A percentile compares a stretch with the other conserved stretches of the same genome.
These are phyloP conservation scores for Verbascum thapsus DNA, from an alignment of 257 asterid species.

Conservation along the genomic window DNA sequence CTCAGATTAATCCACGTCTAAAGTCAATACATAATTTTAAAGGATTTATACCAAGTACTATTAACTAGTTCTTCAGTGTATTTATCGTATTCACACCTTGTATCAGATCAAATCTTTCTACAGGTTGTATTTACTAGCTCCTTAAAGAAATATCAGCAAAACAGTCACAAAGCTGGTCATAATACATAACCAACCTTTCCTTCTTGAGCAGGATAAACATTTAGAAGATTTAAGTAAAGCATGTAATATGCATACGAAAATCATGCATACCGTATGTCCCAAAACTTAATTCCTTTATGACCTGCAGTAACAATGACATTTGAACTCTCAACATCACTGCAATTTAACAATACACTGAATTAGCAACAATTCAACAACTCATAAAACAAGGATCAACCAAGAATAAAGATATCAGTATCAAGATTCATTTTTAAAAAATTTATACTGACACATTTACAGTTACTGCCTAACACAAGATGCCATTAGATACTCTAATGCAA, in stretches of 20 bases:
- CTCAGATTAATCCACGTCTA: background rate
- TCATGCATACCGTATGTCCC: constrained; percentile 80
- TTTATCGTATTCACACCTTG: background rate
- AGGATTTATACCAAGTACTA: background rate
- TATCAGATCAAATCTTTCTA: constrained; percentile 8
- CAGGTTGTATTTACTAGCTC: background rate
- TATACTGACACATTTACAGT: background rate
- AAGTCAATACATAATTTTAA: background rate
- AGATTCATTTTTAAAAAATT: constrained; percentile 1
- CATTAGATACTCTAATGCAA: too few relatives aligned
- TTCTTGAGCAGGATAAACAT: constrained; percentile 19
- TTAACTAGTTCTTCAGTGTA: background rate
- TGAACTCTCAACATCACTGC: constrained; percentile 68
- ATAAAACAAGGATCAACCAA: constrained; percentile 20
- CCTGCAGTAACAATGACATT: constrained; percentile 69
- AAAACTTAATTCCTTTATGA: constrained; percentile 76
- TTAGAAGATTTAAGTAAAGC: background rate
- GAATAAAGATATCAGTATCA: background rate
- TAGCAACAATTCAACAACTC: constrained; percentile 17
- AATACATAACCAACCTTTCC: constrained; percentile 1
- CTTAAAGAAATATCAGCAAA: background rate
- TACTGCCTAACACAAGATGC: constrained; percentile 3
- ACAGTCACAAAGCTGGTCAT: constrained; percentile 3
- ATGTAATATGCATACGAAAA: constrained; percentile 12
- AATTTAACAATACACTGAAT: constrained; percentile 25